Conservation (phyloP, 78 protist genomes). For the slime mould (Dictyostelium discoideum) region DNA sequence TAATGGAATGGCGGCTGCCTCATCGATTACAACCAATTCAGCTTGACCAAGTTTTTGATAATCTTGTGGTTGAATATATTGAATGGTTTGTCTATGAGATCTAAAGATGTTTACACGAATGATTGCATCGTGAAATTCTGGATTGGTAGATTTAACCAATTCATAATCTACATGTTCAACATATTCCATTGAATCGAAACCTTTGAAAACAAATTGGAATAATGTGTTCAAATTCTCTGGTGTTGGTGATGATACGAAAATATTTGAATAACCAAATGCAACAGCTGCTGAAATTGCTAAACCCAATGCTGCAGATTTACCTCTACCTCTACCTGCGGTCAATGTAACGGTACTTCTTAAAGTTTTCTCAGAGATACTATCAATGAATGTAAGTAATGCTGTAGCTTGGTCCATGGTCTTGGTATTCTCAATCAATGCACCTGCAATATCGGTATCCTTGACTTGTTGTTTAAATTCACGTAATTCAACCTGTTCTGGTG, state of each 20-base stretch:
- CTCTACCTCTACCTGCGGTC: conserved; percentile 99
- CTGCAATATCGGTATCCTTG: conserved; percentile 87
- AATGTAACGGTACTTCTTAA: conserved; percentile 94
- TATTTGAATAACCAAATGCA: conserved; percentile 96
- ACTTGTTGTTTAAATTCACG: conserved; percentile 72
- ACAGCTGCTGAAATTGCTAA: conserved; percentile 96
- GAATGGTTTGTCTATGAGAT: conserved; percentile 98
- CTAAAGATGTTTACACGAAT: conserved; percentile 94
- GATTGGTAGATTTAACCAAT: conserved; percentile 93
- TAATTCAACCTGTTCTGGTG: conserved; percentile 82
- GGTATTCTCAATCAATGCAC: conserved; percentile 72
- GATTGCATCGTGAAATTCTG: conserved; percentile 91
- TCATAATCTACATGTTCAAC: conserved; percentile 96
- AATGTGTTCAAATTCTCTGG: conserved; percentile 98
- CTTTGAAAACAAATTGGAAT: conserved; percentile 96
- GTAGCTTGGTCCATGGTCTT: conserved; percentile 93
- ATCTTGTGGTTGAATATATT: conserved; percentile 94
- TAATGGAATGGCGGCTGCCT: conserved; percentile 99
- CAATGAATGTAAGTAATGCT: conserved; percentile 90
- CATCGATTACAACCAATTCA: conserved; percentile 98
- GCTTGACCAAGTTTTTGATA: conserved; percentile 87
- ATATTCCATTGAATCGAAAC: conserved; percentile 95
- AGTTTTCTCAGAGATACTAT: conserved; percentile 95
- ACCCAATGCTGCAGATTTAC: conserved; percentile 99
- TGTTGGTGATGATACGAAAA: conserved; percentile 98